A percentile compares a stretch with the other conserved stretches of the same genome.
Conservation (phyloP, 768 basidiomycete species). For the Phlebiopsis flavidoalba region DNA sequence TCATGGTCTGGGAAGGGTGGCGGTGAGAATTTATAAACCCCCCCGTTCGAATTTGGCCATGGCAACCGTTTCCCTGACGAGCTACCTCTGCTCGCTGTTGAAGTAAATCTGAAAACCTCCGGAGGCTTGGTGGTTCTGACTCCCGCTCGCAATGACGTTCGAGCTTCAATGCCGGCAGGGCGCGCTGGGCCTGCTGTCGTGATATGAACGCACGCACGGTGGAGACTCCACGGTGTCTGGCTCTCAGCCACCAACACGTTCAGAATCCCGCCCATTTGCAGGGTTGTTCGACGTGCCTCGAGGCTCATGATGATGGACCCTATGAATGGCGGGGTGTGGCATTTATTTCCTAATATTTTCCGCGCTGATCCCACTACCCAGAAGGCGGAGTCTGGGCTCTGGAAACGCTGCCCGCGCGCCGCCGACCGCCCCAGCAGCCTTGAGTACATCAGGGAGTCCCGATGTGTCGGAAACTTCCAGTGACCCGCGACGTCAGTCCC, state of each 20-base stretch:
- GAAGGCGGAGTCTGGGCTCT: not conserved
- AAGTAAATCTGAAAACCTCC: no score
- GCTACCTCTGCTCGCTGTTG: no score
- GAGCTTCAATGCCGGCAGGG: no score
- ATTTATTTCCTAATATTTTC: no score
- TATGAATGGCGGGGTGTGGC: not conserved
- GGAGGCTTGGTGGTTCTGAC: no score
- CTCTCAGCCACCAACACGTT: not conserved
- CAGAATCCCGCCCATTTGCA: not conserved
- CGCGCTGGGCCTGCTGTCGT: no score
- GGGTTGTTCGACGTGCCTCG: not conserved
- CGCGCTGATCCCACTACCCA: not conserved
- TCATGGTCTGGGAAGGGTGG: not conserved
- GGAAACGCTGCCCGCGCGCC: not conserved
- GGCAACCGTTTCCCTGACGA: no score
- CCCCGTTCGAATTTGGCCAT: no score
- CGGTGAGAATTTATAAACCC: not conserved
- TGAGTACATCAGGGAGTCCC: not conserved
- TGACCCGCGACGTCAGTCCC: not conserved
- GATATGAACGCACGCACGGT: no score
- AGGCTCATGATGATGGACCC: not conserved
- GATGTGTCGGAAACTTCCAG: not conserved
- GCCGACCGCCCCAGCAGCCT: not conserved
- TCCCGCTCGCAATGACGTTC: no score
- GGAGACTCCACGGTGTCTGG: not conserved